phyloP scores from a whole-genome alignment of 768 basidiomycete species.

The Hydnomerulius pinastri region DNA sequence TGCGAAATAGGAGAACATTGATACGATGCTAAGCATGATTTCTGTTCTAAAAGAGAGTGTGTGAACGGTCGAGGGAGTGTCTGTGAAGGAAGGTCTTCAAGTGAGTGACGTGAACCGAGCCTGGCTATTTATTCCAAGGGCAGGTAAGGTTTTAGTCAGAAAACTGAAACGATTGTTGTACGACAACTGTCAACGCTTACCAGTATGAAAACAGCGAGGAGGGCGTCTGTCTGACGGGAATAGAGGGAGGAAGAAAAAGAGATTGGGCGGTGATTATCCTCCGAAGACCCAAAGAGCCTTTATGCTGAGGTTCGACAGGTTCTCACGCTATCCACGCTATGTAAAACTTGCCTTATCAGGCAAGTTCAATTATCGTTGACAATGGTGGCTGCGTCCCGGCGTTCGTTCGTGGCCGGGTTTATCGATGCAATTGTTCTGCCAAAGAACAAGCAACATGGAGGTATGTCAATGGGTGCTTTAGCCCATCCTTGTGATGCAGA shows the following conservation, averaged over 20 bases:
- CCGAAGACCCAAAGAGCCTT: slow-evolving; percentile 9
- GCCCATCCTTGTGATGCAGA: too few relatives aligned
- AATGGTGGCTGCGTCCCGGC: background rate
- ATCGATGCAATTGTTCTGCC: too few relatives aligned
- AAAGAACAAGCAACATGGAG: too few relatives aligned
- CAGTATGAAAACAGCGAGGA: slow-evolving; percentile 17
- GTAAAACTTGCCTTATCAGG: background rate
- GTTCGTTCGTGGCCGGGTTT: too few relatives aligned
- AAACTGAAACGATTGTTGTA: slow-evolving; percentile 11
- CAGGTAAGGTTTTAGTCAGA: slow-evolving; percentile 25
- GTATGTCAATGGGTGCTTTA: too few relatives aligned
- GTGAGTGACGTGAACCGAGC: slow-evolving; percentile 14
- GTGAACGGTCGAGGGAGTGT: slow-evolving; percentile 19
- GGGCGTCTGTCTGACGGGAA: slow-evolving; percentile 11
- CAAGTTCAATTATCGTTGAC: background rate
- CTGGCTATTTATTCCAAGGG: slow-evolving; percentile 29
- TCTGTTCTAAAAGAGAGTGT: slow-evolving; percentile 28
- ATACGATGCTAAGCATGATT: slow-evolving; percentile 33
- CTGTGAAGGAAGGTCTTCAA: slow-evolving; percentile 27
- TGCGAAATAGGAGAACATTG: slow-evolving; percentile 39
- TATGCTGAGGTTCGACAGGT: slow-evolving; percentile 5
- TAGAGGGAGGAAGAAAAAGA: slow-evolving; percentile 6
- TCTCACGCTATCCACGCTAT: slow-evolving; percentile 3
- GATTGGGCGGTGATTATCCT: slow-evolving; percentile 11
- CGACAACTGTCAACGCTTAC: slow-evolving; percentile 7